Evolutionary conservation across 352 stramenopile genomes (phyloP), one percentile per base, ranked within the genome.

Genomic region (Globisporangium splendens): DNA sequence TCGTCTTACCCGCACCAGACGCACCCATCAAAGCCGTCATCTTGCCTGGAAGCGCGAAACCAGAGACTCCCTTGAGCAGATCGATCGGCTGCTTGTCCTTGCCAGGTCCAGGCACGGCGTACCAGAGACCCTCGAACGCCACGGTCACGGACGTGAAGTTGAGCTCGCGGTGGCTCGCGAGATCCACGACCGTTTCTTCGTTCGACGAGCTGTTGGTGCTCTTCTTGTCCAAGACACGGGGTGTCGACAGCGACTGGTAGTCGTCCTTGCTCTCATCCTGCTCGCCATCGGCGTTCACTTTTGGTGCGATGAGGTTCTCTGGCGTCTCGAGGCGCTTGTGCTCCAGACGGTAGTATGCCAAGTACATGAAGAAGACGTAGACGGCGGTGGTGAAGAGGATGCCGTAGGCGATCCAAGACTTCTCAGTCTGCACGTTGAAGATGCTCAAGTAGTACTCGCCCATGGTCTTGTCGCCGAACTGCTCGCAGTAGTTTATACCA

Each of bases 1-100:
- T 98, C 13, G 91, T 97, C 63, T 98, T 97, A 1, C 91, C 89
- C 33, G 85, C 79, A 42, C 83, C 82, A 4, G 66, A 72, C 0
- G 73, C 59, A 15, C 80, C 80, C 73, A 89, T 88, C 14, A 91
- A 59, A 6, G 79, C 77, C n/a, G 72, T 77, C 58, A 90, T 83
- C 43, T 56, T 72, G 2, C 81, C 79, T 2, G 79, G 79, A 2
- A 64, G 21, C 1, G 73, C 70, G 28, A 66, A 73, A 14, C 88
- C 89, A 31, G 52, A 79, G 31, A 96, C 60, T 14, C 73, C 78
- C 50, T 91, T 89, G 21, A 97, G 69, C 24, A 97, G 54, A 22
- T 93, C 71, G 8, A 93, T 65, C 17, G 51, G 55, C 8, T 60
- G 53, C 33, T 70, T 62, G 46, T 59, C 63, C 42, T 65, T 62